Percentiles rank a stretch among this genome's conserved stretches.
Evolutionary conservation across 306 rosid species (phyloP).

Genomic region (Elaeagnus macrophylla): DNA sequence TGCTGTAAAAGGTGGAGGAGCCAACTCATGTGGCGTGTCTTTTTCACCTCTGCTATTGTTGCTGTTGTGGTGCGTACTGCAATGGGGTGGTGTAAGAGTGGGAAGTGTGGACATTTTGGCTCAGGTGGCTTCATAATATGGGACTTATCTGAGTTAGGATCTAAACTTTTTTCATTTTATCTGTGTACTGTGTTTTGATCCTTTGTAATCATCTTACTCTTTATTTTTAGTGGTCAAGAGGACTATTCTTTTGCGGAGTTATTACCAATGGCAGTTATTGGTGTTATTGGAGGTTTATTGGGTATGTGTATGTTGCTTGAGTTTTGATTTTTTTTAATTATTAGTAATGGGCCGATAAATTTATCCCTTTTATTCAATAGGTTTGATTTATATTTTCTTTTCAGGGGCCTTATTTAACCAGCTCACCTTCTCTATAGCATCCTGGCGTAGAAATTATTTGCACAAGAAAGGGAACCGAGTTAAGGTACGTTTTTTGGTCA

Average conservation of each 20-base stretch:
- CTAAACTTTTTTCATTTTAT: slow-evolving; percentile 18
- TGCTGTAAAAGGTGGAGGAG: slow-evolving; percentile 38
- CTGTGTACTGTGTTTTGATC: slow-evolving; percentile 9
- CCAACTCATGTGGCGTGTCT: slow-evolving; percentile 97
- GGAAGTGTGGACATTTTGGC: slow-evolving; percentile 96
- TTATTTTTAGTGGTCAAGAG: slow-evolving; percentile 81
- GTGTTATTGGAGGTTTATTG: slow-evolving; percentile 86
- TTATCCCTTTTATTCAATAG: slow-evolving; percentile 3
- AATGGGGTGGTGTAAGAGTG: slow-evolving; percentile 94
- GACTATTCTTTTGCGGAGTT: slow-evolving; percentile 90
- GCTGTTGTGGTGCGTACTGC: slow-evolving; percentile 93
- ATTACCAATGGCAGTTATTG: slow-evolving; percentile 92
- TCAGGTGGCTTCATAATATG: slow-evolving; percentile 97
- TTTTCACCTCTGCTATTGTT: slow-evolving; percentile 91
- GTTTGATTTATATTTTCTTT: slow-evolving; percentile 16
- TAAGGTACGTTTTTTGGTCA: slow-evolving; percentile 40
- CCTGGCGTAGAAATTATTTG: slow-evolving; percentile 82
- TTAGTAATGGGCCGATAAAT: not conserved
- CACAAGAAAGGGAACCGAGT: slow-evolving; percentile 90
- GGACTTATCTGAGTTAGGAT: slow-evolving; percentile 88
- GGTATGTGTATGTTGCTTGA: slow-evolving; percentile 31
- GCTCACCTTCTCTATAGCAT: slow-evolving; percentile 62
- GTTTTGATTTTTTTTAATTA: not conserved
- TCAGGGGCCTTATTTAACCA: slow-evolving; percentile 93
- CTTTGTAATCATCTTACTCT: slow-evolving; percentile 32